Conservation (phyloP, 371 early-diverging fungal species). For the Capillidium heterosporum region DNA sequence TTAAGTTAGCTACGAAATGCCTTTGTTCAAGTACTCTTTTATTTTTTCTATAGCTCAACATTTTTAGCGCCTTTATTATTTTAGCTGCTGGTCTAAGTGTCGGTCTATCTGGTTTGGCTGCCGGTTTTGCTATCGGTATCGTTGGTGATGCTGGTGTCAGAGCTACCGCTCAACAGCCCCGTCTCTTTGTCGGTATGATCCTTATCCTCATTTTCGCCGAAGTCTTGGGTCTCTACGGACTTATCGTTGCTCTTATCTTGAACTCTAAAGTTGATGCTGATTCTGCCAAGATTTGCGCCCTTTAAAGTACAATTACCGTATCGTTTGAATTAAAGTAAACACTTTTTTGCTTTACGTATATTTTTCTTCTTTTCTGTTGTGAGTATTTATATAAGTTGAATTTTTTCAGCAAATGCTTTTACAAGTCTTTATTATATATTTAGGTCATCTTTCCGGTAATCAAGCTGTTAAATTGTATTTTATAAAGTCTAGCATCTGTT, state of each 20-base stretch:
- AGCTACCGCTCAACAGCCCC: conserved; percentile 62
- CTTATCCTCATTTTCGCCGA: conserved; percentile 88
- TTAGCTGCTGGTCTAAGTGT: conserved; percentile 70
- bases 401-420: too few species aligned
- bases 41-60: not conserved
- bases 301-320: too few species aligned
- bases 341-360: too few species aligned
- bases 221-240: conserved; percentile 79
- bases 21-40: conserved; percentile 21
- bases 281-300: not conserved
- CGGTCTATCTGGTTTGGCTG: conserved; percentile 75
- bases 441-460: too few species aligned
- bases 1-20: conserved; percentile 28
- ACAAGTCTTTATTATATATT: too few species aligned
- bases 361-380: too few species aligned
- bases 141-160: conserved; percentile 80
- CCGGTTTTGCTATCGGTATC: conserved; percentile 82
- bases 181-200: conserved; percentile 65
- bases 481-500: too few species aligned
- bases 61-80: conserved; percentile 51
- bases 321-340: too few species aligned
- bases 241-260: conserved; percentile 68
- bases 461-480: too few species aligned
- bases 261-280: conserved; percentile 36
- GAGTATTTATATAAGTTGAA: too few species aligned